Evolutionary conservation across 2,329 filamentous ascomycete species (phyloP).

Genomic region (Penicillium freii): DNA sequence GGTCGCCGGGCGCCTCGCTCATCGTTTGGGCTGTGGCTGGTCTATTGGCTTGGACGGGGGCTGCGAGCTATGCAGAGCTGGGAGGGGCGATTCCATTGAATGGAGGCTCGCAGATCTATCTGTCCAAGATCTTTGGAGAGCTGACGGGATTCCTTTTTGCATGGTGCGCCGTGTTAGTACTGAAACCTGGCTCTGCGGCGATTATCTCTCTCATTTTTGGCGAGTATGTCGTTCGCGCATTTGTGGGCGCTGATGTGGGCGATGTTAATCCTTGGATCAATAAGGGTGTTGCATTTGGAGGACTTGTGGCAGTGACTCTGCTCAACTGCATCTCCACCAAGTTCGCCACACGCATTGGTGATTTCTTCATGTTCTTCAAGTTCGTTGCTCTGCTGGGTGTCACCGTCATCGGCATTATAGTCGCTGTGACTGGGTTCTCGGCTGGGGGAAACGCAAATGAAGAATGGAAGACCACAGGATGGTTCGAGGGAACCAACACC

Average conservation of each 20-base stretch:
- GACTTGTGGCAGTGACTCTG: conserved; percentile 72
- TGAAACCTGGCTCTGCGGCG: conserved; percentile 89
- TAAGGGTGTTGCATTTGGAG: conserved; percentile 79
- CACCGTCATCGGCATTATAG: conserved; percentile 82
- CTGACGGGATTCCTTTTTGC: conserved; percentile 90
- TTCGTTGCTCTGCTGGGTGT: conserved; percentile 86
- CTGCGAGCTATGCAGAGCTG: conserved; percentile 90
- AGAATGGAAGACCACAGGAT: conserved; percentile 83
- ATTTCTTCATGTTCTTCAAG: conserved; percentile 95
- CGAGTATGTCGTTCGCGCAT: conserved; percentile 88
- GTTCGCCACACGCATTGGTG: conserved; percentile 80
- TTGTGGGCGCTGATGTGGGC: conserved; percentile 81
- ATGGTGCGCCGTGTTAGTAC: conserved; percentile 89
- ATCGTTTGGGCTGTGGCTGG: conserved; percentile 91
- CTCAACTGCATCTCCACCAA: conserved; percentile 90
- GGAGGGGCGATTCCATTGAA: conserved; percentile 95
- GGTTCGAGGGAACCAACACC: conserved; percentile 82
- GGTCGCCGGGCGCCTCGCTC: conserved; percentile 83
- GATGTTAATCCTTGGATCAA: conserved; percentile 82
- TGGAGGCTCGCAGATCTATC: conserved; percentile 87
- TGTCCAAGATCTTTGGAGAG: conserved; percentile 95
- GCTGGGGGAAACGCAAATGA: conserved; percentile 70
- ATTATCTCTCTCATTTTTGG: conserved; percentile 98
- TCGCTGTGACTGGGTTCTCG: conserved; percentile 80
- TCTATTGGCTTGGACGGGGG: conserved; percentile 93